phyloP scores from a whole-genome alignment of 2,329 filamentous ascomycete species.

The Sporothrix pseudoabietina region DNA sequence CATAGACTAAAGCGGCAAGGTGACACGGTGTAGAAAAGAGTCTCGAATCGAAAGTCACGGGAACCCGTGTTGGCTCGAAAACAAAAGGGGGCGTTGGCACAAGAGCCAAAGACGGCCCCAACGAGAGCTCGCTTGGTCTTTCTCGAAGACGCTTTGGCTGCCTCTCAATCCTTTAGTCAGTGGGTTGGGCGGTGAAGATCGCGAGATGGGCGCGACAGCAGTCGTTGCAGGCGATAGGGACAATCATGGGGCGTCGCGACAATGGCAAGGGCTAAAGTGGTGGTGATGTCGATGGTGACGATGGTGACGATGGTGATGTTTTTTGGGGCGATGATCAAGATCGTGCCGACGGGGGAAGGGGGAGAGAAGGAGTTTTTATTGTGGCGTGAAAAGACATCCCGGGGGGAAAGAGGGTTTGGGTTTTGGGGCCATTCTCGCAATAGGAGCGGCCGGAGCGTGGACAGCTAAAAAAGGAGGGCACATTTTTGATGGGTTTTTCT shows the following conservation, averaged over 20 bases:
- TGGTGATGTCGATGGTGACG: conserved; percentile 13
- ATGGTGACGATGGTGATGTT: conserved; percentile 18
- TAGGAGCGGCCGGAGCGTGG: conserved; percentile 33
- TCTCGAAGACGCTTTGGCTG: background rate
- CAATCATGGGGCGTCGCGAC: conserved; percentile 10
- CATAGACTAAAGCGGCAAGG: background rate
- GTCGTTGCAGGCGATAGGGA: background rate
- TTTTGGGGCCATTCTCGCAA: conserved; percentile 37
- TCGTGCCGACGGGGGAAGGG: conserved; percentile 33
- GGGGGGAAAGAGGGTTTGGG: conserved; percentile 33
- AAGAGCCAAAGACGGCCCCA: conserved; percentile 15
- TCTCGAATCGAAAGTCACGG: background rate
- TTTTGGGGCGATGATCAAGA: conserved; percentile 23
- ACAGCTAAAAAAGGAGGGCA: conserved; percentile 35
- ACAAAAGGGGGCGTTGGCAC: conserved; percentile 10
- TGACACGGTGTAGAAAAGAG: background rate
- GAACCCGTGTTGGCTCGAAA: background rate
- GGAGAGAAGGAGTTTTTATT: conserved; percentile 33
- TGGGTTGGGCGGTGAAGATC: conserved; percentile 19
- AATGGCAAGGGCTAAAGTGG: background rate
- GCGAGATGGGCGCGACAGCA: conserved; percentile 5
- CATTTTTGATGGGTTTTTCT: conserved; percentile 28
- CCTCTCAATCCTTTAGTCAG: conserved; percentile 3
- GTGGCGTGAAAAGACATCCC: conserved; percentile 37
- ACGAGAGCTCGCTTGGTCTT: background rate